Evolutionary conservation across 2,329 filamentous ascomycete genomes (phyloP).

Genomic region (Trichoderma cornu-damae): DNA sequence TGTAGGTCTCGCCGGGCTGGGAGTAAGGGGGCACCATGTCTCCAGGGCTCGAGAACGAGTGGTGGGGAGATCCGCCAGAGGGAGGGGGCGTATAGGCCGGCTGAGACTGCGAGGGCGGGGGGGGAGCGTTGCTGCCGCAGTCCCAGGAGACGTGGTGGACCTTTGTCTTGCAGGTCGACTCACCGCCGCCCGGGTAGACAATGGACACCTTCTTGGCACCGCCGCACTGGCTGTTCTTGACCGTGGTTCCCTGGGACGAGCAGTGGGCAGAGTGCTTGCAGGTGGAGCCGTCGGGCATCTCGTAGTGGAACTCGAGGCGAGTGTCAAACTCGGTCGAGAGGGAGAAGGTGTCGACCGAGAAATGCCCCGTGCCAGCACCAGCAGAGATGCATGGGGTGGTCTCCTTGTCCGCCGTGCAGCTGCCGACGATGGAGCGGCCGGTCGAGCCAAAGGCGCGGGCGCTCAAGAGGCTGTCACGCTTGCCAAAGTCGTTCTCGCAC

Average conservation of each 20-base stretch:
- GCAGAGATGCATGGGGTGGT: conserved; percentile 56
- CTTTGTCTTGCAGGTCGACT: conserved; percentile 62
- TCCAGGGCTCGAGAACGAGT: not conserved
- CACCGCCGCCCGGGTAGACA: conserved; percentile 56
- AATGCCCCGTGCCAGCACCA: conserved; percentile 44
- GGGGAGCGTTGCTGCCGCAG: conserved; percentile 14
- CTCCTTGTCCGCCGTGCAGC: conserved; percentile 41
- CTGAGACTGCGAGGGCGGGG: not conserved
- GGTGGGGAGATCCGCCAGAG: not conserved
- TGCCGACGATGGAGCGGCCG: conserved; percentile 53
- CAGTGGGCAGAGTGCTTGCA: conserved; percentile 76
- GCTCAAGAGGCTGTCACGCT: conserved; percentile 52
- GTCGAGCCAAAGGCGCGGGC: conserved; percentile 48
- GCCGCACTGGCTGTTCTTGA: conserved; percentile 87
- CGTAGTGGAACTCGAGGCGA: conserved; percentile 79
- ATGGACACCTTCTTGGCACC: conserved; percentile 79
- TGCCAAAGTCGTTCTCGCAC: conserved; percentile 55
- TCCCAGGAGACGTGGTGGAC: conserved; percentile 58
- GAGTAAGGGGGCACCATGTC: not conserved
- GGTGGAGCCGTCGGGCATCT: conserved; percentile 72
- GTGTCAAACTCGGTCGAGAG: conserved; percentile 69
- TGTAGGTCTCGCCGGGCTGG: conserved; percentile 1
- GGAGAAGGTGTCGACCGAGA: conserved; percentile 72
- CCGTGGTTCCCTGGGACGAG: conserved; percentile 59
- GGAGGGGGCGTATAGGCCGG: conserved; percentile 6